Evolutionary conservation across 257 asterid genomes (phyloP), one percentile per base, ranked within the genome.

Genomic region (Rehmannia glutinosa): DNA sequence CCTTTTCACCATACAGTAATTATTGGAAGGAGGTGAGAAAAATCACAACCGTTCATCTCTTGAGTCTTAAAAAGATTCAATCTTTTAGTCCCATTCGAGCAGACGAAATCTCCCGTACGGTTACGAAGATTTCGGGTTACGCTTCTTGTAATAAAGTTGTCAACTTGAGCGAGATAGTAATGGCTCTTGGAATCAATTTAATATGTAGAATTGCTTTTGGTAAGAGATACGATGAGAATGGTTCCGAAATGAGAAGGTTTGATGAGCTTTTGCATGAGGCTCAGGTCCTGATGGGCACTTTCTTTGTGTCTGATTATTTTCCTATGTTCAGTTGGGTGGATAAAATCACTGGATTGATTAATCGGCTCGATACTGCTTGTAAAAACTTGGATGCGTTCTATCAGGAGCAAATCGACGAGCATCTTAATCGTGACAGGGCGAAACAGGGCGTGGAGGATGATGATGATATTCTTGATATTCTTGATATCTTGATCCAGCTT

Each of bases 331-430:
- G 65, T 10, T 75, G 72, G 73, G 51, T 75, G 13, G 80, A 75
- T 63, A 75, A 17, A 7, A 4, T 75, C 3, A 3, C 38, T 3
- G 80, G 80, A 19, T 4, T 27, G 45, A 15, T n/a, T 0, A 8
- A 19, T n/a, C 45, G 57, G 1, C 63, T 74, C 0, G 71, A 68
- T 9, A 8, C 0, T 1, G 25, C 30, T 16, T 63, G n/a, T 45
- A 15, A 9, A 8, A 20, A 47, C 0, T 8, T 69, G 19, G 75
- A 75, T 56, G 24, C 63, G 4, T 75, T 68, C 53, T 75, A 54
- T 8, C 56, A 62, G 13, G 68, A 75, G 45, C 62, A 53, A 24
- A 74, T 74, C 19, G 30, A 62, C 16, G 79, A 74, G 30, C 75
- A 55, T 54, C 13, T 74, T 7, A 56, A 62, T 12, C 30, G 21